A percentile compares a stretch with the other conserved stretches of the same genome.
These are phyloP conservation scores for Alternaria gaisen DNA, from an alignment of 2,329 filamentous ascomycete species.

Conservation along the genomic window DNA sequence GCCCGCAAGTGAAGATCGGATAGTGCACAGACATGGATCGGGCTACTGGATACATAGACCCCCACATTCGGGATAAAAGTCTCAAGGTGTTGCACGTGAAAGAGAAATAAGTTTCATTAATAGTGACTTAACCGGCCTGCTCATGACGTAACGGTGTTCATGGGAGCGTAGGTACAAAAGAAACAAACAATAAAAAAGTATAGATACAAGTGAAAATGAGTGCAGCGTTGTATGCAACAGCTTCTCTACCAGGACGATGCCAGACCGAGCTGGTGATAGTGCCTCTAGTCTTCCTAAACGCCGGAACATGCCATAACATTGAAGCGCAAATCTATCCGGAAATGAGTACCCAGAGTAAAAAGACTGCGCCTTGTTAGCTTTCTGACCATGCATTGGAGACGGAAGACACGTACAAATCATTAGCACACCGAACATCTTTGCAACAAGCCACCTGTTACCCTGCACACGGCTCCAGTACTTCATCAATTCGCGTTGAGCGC, in stretches of 20 bases:
- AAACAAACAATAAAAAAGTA: constrained; percentile 13
- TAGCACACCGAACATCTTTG: constrained; percentile 83
- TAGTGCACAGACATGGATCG: constrained; percentile 16
- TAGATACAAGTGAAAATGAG: constrained; percentile 18
- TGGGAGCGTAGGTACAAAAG: constrained; percentile 7
- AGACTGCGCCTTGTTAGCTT: constrained; percentile 42
- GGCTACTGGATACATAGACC: neutral
- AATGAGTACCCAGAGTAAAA: constrained; percentile 73
- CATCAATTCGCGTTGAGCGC: constrained; percentile 90
- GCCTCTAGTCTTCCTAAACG: constrained; percentile 33
- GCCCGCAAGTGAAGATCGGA: constrained; percentile 7
- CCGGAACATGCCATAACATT: constrained; percentile 21
- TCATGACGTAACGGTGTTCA: constrained; percentile 3
- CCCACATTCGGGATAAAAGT: neutral
- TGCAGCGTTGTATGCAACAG: constrained; percentile 20
- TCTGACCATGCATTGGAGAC: constrained; percentile 10
- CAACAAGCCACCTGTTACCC: constrained; percentile 93
- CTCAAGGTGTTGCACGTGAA: neutral
- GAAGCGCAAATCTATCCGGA: constrained; percentile 56
- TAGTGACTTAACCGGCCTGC: constrained; percentile 9
- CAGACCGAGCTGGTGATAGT: constrained; percentile 19
- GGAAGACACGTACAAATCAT: constrained; percentile 76
- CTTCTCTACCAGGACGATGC: constrained; percentile 6
- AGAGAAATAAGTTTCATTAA: constrained; percentile 19
- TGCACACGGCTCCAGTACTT: constrained; percentile 97